Evolutionary conservation across 73 alveolate species (phyloP).

Genomic region (Symbiodinium natans): DNA sequence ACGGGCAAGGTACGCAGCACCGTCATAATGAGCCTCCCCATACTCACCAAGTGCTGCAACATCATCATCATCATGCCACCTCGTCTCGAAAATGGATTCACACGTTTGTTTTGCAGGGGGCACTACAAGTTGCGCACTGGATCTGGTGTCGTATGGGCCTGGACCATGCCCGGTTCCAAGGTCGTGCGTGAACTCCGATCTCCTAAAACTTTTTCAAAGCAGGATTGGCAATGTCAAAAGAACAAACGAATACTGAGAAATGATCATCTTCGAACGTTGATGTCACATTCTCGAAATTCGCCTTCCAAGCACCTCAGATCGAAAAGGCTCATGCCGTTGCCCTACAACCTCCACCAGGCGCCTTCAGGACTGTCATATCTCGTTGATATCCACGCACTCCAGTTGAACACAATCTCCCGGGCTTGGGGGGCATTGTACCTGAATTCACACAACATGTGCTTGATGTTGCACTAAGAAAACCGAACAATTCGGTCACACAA

Average conservation of each 20-base stretch:
- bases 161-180: not conserved
- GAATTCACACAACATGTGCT: too few species aligned
- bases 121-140: too few species aligned
- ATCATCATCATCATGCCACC: not conserved
- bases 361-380: slow-evolving; percentile 12
- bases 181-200: not conserved
- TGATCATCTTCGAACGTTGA: not conserved
- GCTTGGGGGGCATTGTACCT: slow-evolving; percentile 36
- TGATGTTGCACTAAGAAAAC: too few species aligned
- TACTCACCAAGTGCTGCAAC: not conserved
- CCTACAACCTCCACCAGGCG: not conserved
- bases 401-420: slow-evolving; percentile 51
- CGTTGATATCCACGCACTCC: slow-evolving; percentile 79
- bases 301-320: slow-evolving; percentile 61
- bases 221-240: not conserved
- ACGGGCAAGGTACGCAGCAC: not conserved
- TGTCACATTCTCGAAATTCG: slow-evolving; percentile 9
- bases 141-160: not conserved
- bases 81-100: not conserved
- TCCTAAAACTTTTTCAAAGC: not conserved
- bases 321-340: not conserved
- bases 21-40: not conserved
- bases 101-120: too few species aligned
- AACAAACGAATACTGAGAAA: not conserved
- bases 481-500: too few species aligned